Evolutionary conservation across 2,329 filamentous ascomycete species (phyloP), one percentile per base, ranked within the genome.

Genomic region (Paracoccidioides lutzii): DNA sequence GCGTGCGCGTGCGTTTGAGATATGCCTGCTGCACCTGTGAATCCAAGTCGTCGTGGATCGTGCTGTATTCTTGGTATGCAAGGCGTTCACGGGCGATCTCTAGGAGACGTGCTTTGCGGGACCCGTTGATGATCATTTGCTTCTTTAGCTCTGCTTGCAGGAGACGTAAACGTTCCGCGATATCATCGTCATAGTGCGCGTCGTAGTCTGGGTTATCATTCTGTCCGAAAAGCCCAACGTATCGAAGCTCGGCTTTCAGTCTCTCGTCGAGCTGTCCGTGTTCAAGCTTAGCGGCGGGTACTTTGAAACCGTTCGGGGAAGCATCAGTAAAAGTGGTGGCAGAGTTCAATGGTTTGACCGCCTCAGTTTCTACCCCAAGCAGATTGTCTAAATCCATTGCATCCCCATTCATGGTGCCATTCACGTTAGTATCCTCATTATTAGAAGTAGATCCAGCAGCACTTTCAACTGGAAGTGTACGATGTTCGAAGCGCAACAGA

Each of bases 31-130:
- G 90, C 44, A 97, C 90, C 68, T 97, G 93, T 44, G 84, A 83
- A 75, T 98, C 93, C 28, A 98, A 83, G 69, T 98, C 93, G 68
- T 98, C 93, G 52, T 94, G 85, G 63, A 98, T 98, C 55, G 90
- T 96, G 69, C 85, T 87, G 75, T 95, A 98, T 69, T 98, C 93
- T 67, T 98, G 93, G 73, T 93, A 85, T 0, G 93, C 93, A 82
- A 98, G 91, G 61, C 89, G 84, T 68, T 95, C 90, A 63, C 90
- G 87, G 6, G 93, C 88, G 33, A 96, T 79, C 41, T 96, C 90
- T 1, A 88, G 83, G 9, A 98, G 77, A 2, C 90, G 82, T 5
- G 88, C 79, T 72, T 97, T 97, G 59, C 90, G 86, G 4, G 91
- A 89, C 42, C 90, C 91, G 69, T 98, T 98, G 70, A 87, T 76